A percentile compares a stretch with the other conserved stretches of the same genome.
These are phyloP conservation scores for Ophiostoma sp. DNA, from an alignment of 2,329 filamentous ascomycete genomes.

Conservation along the genomic window DNA sequence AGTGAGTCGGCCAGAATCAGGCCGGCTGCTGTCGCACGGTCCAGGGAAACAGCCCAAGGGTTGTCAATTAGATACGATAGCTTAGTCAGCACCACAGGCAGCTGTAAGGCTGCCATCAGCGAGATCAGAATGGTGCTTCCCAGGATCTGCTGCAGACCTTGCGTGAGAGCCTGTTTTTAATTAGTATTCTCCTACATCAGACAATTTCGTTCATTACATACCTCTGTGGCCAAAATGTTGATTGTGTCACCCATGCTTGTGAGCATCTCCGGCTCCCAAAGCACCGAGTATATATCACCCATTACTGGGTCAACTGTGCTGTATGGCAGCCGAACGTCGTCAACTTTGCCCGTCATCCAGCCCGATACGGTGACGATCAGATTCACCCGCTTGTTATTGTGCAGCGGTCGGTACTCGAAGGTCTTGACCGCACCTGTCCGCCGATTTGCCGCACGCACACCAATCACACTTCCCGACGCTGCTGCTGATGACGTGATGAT, in stretches of 20 bases:
- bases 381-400: conserved; percentile 97
- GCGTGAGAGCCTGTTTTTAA: conserved; percentile 62
- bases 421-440: conserved; percentile 89
- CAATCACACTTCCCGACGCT: conserved; percentile 80
- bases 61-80: conserved; percentile 96
- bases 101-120: conserved; percentile 85
- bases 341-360: conserved; percentile 97
- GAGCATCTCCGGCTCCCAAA: conserved; percentile 98
- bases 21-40: conserved; percentile 80
- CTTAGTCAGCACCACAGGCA: conserved; percentile 90
- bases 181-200: background rate
- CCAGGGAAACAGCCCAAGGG: conserved; percentile 94
- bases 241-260: conserved; percentile 97
- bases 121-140: conserved; percentile 82
- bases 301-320: conserved; percentile 96
- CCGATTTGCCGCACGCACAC: conserved; percentile 74
- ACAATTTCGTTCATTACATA: background rate
- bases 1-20: conserved; percentile 91
- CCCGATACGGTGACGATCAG: conserved; percentile 91
- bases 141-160: conserved; percentile 91
- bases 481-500: conserved; percentile 89
- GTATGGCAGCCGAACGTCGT: conserved; percentile 91
- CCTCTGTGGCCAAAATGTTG: conserved; percentile 92
- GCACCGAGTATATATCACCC: conserved; percentile 94
- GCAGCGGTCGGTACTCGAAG: conserved; percentile 91